Base-by-base conservation (phyloP, 1,284 basidiomycete genomes). In the Boletellus deceptivus region DNA sequence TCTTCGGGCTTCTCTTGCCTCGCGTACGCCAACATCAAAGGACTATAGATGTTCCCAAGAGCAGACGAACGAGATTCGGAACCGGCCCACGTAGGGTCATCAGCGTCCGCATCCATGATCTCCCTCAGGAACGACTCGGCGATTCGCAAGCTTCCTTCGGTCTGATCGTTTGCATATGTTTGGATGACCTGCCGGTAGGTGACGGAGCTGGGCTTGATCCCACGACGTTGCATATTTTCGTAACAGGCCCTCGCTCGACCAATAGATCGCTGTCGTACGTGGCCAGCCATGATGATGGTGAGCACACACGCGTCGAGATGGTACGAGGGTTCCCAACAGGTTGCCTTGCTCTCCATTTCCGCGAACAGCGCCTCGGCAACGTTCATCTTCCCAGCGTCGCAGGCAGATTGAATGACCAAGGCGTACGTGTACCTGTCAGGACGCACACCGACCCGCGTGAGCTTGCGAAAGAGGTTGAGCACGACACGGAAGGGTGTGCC, bases 211-310 rank as follows among this genome's bases (percentile, higher is more conserved):
- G 91, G 91, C 43, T 81, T 61, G 17, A 98, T 78, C 3, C 83
- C 83, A 4, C 84, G 79, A 5, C 69, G 60, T 16, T 74, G 67
- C 86, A 98, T 95, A 49, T 87, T 80, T 40, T 89, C 81, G 61
- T 91, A 89, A 22, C 91, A 77, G 2, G 70, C 75, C 66, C 78
- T 83, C 1, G 93, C 93, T 43, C 73, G 74, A 3, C 65, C 59
- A 46, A 75, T 74, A 39, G 89, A 72, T 1, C 82, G 79, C 0
- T 63, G 58, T 17, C 84, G 83, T 41, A 97, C 73, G 64, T 86
- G 88, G 1, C 86, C 91, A 17, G 83, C 78, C 72, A 98, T 88
- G 58, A 98, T 73, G 64, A 93, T 88, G n/a, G 92, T 93, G 56
- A 92, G 80, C 44, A 87, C 75, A 62, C 85, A 88, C 37, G 75